Base-by-base conservation (phyloP, 257 asterid species). In the Eucommia ulmoides region DNA sequence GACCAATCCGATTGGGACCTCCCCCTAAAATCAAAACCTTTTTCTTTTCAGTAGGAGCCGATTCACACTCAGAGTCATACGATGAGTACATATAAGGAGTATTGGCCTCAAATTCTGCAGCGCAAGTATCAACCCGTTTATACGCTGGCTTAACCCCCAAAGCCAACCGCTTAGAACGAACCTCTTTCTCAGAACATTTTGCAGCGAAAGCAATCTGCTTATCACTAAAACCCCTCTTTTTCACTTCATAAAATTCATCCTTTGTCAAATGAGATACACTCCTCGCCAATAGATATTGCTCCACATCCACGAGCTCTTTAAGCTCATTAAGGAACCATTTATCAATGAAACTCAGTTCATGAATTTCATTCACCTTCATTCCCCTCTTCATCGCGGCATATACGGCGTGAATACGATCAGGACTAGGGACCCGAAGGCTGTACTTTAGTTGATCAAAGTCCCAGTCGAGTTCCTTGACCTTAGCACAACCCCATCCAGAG, bases 1-100 rank as follows among this genome's bases (percentile, higher is more conserved):
- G 99, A 56, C 95, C 99, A 72, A 91, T 91, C 29, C 95, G 86
- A 61, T 91, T 91, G 20, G 99, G 97, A 46, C 99, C 99, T 22
- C 99, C 97, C 35, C 99, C 99, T 38, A 91, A 74, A 63, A 91
- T 91, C 74, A 91, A 60, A 61, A 86, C 97, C 47, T 91, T 91
- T 58, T 79, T 86, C 70, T 51, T 79, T 18, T 58, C 64, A 10
- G 87, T 83, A 54, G 99, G 99, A 57, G 65, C 77, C 3, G 97
- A 86, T 70, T 91, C 97, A 61, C 94, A 86, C 74, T 91, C 98
- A 19, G 44, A 22, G 67, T 91, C 97, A 71, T 86, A 91, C 7
- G 95, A 69, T 10, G 97, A 83, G 54, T 91, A 89, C 94, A 89
- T 85, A 56, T 86, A 91, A 53, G 99, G 99, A 4, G 99, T 91